Evolutionary conservation across 805 yeast species (phyloP), one percentile per base, ranked within the genome.

Genomic region (Nakazawaea ishiwadae): DNA sequence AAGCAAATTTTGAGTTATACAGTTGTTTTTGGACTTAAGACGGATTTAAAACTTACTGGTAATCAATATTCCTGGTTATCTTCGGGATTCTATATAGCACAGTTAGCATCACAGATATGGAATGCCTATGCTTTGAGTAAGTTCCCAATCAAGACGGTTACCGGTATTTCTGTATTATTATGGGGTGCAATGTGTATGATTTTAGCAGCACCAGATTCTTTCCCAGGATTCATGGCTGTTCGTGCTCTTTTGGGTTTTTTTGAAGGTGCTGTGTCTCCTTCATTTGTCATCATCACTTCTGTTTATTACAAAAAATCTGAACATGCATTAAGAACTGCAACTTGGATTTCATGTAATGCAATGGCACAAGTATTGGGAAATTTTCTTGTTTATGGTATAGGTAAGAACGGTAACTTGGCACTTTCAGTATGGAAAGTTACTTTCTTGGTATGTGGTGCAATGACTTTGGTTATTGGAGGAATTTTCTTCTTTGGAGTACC

Each of bases 371-470:
- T 77, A 32, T 77, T 79, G 10, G 68, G 73, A 23, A 59, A 58
- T 19, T 55, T 58, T 30, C 51, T 60, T 31, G 65, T 68, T 17
- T 68, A 63, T 44, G 73, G 71, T 31, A 52, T 64, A 8, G 49
- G 43, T 16, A 44, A 62, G 26, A 56, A 57, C 45, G 53, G 58
- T 4, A 15, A 45, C 8, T 40, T 45, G 18, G 24, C 54, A 1
- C 42, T 65, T 10, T 53, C 54, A 1, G 59, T 61, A 10, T 81
- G 85, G 84, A 71, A 73, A 49, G 52, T 79, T 14, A 69, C 78
- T 42, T 72, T 69, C 26, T 71, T 78, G 37, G 66, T 74, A 40
- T 87, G 84, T 37, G 71, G 77, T 11, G 53, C 75, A 31, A 75
- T 84, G 0, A 59, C 77, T 17, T 19, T 70, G 16, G 45, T 67